Percentiles rank a stretch among this genome's conserved stretches.
These are phyloP conservation scores for Nicotiana paniculata DNA, from an alignment of 257 asterid species.

Conservation along the genomic window DNA sequence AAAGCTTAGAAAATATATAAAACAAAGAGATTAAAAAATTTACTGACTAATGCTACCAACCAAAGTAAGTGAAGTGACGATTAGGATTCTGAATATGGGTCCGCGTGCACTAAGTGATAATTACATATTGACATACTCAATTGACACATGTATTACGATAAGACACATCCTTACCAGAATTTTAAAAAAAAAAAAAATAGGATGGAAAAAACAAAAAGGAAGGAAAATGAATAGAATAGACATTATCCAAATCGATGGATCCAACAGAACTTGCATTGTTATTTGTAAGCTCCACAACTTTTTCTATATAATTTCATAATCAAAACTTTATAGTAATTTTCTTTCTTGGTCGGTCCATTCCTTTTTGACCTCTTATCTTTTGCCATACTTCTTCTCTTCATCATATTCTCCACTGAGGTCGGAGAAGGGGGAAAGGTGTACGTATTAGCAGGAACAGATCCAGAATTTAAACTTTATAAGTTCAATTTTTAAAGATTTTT, in stretches of 20 bases:
- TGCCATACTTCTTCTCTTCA: slow-evolving; percentile 14
- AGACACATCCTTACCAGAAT: no score
- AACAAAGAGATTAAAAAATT: neutral
- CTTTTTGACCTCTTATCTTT: slow-evolving; percentile 10
- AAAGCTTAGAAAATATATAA: neutral
- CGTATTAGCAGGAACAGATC: fast-evolving
- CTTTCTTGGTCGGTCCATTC: slow-evolving; percentile 1
- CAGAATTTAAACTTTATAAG: no score
- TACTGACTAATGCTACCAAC: neutral
- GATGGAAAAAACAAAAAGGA: neutral
- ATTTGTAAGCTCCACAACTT: slow-evolving; percentile 14
- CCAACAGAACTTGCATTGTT: slow-evolving; percentile 18
- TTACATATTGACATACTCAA: neutral
- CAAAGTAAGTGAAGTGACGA: neutral
- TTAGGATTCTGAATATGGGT: neutral
- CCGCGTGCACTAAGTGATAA: neutral
- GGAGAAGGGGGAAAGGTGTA: no score
- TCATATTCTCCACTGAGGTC: slow-evolving; percentile 11
- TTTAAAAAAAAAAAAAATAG: neutral
- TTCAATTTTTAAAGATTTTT: no score
- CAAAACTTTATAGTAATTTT: neutral
- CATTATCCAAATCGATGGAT: neutral
- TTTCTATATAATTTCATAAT: neutral
- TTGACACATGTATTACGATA: neutral
- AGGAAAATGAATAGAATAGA: neutral